These are phyloP conservation scores for Aspergillus asperescens DNA, from an alignment of 495 filamentous ascomycete genomes.

Conservation along the genomic window DNA sequence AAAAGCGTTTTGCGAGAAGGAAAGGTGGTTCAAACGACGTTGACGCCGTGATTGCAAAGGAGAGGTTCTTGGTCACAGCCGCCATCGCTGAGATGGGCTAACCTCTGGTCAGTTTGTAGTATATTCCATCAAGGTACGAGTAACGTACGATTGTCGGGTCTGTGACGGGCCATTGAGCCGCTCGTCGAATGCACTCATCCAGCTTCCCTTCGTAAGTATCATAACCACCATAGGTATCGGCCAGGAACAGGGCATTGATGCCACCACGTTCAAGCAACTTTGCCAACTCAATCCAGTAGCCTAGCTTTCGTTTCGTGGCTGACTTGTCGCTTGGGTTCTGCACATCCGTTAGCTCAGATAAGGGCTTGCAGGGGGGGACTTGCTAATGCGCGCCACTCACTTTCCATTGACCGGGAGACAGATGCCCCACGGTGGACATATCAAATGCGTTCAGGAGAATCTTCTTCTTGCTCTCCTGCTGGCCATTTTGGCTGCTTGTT, in stretches of 20 bases:
- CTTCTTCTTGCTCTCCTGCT: constrained; percentile 46
- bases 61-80: constrained; percentile 43
- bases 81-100: constrained; percentile 47
- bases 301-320: constrained; percentile 49
- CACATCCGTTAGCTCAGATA: not conserved
- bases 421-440: constrained; percentile 56
- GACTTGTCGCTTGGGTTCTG: constrained; percentile 53
- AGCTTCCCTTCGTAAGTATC: constrained; percentile 54
- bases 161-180: constrained; percentile 55
- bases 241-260: constrained; percentile 57
- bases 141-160: constrained; percentile 49
- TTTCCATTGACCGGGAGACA: constrained; percentile 61
- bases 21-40: constrained; percentile 58
- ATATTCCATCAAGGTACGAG: not conserved
- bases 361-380: not conserved
- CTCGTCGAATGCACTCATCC: constrained; percentile 46
- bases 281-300: constrained; percentile 57
- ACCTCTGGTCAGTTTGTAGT: constrained; percentile 7
- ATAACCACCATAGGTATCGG: constrained; percentile 55
- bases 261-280: constrained; percentile 54
- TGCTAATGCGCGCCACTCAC: constrained; percentile 22
- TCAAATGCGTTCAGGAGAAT: constrained; percentile 64
- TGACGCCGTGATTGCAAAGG: constrained; percentile 45
- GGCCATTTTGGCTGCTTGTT: constrained; percentile 17
- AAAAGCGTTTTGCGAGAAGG: constrained; percentile 53